A percentile compares a stretch with the other conserved stretches of the same genome.
These are phyloP conservation scores for Pyrenula aspistea DNA, from an alignment of 495 filamentous ascomycete genomes.

Conservation along the genomic window DNA sequence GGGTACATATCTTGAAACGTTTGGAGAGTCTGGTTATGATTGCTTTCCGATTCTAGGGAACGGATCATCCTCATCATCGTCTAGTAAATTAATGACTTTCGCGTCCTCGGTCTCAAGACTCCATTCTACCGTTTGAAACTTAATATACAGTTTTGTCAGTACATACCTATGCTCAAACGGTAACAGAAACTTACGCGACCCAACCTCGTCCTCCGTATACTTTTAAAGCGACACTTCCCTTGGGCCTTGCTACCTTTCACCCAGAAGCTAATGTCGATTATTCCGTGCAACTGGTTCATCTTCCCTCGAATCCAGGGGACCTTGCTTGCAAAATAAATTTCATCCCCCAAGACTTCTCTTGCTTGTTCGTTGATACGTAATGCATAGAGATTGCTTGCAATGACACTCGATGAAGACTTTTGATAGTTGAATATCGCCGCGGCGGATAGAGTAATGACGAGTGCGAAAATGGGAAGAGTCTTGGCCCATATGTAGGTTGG, in stretches of 20 bases:
- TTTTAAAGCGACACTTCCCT: constrained; percentile 73
- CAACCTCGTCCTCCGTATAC: constrained; percentile 56
- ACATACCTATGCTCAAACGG: neutral
- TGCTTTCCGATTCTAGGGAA: neutral
- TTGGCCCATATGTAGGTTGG: constrained; percentile 10
- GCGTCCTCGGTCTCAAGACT: constrained; percentile 58
- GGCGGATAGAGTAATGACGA: constrained; percentile 49
- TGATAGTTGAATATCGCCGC: constrained; percentile 98
- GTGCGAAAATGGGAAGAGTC: constrained; percentile 45
- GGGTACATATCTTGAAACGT: no score
- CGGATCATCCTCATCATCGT: constrained; percentile 30
- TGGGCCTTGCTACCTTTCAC: constrained; percentile 69
- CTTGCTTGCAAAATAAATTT: constrained; percentile 80
- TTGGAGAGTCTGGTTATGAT: neutral
- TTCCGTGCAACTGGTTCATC: constrained; percentile 88
- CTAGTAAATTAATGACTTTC: constrained; percentile 51
- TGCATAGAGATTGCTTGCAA: constrained; percentile 77
- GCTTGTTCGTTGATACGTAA: constrained; percentile 68
- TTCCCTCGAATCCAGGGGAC: constrained; percentile 89
- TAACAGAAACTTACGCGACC: constrained; percentile 50
- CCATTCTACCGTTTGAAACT: constrained; percentile 71
- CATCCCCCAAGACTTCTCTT: constrained; percentile 68
- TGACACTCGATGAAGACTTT: constrained; percentile 70
- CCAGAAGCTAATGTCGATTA: constrained; percentile 75
- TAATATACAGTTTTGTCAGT: constrained; percentile 2